Evolutionary conservation across 768 basidiomycete species (phyloP), one percentile per base, ranked within the genome.

Genomic region (Mycena rebaudengoi): DNA sequence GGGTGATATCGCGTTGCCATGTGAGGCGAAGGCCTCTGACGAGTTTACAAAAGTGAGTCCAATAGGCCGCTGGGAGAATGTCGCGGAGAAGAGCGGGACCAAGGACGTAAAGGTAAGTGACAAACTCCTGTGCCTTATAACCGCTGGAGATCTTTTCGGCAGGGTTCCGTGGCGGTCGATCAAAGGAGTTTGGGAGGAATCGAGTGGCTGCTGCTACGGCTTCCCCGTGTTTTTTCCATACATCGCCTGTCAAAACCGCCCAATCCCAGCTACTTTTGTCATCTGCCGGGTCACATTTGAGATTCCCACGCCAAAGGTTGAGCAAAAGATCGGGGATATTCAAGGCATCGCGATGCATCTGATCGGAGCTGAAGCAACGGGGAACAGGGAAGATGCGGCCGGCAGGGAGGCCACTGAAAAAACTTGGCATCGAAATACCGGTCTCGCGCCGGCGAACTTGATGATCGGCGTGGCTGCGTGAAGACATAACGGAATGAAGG

Each of bases 281-380:
- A 46, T 80, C 77, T 0, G 16, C 16, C 0, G n/a, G 37, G 16
- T 64, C 65, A 41, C 73, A 74, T 0, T 63, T 30, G 0, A 79
- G 41, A 0, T 71, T 73, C 0, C 75, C 77, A 12, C 66, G 66
- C 67, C 70, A 71, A 8, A 68, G 55, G 21, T 25, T 26, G 11
- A 67, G 20, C 20, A 61, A 40, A 23, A 70, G 59, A 18, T 72
- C 70, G 1, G 60, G 33, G 5, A 67, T 23, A 49, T 78, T 79
- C 4, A 77, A 53, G 5, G 65, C 43, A 11, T 11, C 16, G 3
- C 77, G 68, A 48, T 80, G 78, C 78, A 80, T 79, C 7, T 73
- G 51, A 54, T 80, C 75, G 5, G 65, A 41, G 0, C 66, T 50
- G 39, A 76, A 78, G 46, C 69, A 71, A 0, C 20, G 26, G 1